Evolutionary conservation across 768 basidiomycete genomes (phyloP).

Genomic region (Leccinum ochraceum): DNA sequence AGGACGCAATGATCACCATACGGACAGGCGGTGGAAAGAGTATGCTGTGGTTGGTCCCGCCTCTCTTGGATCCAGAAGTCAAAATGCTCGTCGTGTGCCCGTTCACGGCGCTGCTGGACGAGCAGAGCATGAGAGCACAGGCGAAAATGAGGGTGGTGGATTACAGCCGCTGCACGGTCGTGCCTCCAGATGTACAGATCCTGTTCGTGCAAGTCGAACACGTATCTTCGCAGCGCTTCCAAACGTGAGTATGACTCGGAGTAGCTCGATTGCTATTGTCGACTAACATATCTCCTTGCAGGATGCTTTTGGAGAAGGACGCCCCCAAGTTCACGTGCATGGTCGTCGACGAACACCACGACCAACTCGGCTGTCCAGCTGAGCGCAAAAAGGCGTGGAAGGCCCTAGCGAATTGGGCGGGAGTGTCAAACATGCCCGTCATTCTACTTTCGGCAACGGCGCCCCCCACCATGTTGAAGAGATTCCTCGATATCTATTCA

Average conservation of each 20-base stretch:
- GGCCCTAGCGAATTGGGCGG: background rate
- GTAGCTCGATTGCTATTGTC: no score
- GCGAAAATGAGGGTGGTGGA: background rate
- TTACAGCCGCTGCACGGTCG: background rate
- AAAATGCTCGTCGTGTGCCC: slow-evolving; percentile 11
- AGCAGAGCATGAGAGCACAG: slow-evolving; percentile 1
- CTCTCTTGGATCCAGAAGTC: background rate
- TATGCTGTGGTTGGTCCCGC: slow-evolving; percentile 10
- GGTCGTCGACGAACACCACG: slow-evolving; percentile 11
- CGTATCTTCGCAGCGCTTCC: background rate
- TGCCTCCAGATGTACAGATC: background rate
- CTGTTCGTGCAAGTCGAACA: slow-evolving; percentile 14
- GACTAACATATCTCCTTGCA: background rate
- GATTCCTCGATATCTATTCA: background rate
- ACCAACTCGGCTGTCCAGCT: slow-evolving; percentile 3
- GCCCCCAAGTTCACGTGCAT: background rate
- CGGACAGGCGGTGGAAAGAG: slow-evolving; percentile 9
- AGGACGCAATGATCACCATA: slow-evolving; percentile 9
- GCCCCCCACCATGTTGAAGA: slow-evolving; percentile 1
- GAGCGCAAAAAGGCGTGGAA: background rate
- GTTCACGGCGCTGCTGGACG: slow-evolving; percentile 6
- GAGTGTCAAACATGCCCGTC: background rate
- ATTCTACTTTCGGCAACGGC: slow-evolving; percentile 2
- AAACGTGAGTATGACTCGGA: no score
- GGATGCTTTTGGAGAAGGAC: background rate